Conservation (phyloP, 371 early-diverging fungal species). For the Mortierella sp. region DNA sequence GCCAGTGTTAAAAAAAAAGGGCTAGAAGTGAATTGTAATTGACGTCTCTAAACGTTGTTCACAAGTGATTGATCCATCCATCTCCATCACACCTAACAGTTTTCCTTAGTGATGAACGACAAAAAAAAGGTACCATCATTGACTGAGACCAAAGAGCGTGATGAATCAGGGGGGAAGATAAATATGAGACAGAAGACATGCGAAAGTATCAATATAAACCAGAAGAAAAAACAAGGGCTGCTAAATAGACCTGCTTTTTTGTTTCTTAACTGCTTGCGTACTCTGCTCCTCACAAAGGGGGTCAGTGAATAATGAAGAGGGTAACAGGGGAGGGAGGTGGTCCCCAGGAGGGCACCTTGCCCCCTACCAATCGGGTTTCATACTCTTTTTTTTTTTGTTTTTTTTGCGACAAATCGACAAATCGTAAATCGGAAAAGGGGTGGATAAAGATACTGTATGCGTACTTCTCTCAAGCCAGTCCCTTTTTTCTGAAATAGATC, state of each 20-base stretch:
- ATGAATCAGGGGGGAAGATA: background rate
- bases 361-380: background rate
- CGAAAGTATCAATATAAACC: background rate
- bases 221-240: background rate
- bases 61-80: too few relatives aligned
- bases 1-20: too few relatives aligned
- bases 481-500: slow-evolving; percentile 2
- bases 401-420: slow-evolving; percentile 5
- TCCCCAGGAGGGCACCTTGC: background rate
- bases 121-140: background rate
- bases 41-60: too few relatives aligned
- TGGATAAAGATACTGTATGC: background rate
- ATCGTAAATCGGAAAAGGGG: background rate
- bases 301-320: background rate
- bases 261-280: background rate
- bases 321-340: background rate
- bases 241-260: background rate
- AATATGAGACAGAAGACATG: background rate
- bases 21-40: too few relatives aligned
- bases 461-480: background rate
- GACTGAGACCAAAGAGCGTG: slow-evolving; percentile 1
- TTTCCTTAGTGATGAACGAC: background rate
- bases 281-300: background rate
- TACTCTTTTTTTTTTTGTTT: background rate
- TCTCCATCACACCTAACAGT: background rate